phyloP scores from a whole-genome alignment of 2,329 filamentous ascomycete genomes.

The Aureobasidium melanogenum region DNA sequence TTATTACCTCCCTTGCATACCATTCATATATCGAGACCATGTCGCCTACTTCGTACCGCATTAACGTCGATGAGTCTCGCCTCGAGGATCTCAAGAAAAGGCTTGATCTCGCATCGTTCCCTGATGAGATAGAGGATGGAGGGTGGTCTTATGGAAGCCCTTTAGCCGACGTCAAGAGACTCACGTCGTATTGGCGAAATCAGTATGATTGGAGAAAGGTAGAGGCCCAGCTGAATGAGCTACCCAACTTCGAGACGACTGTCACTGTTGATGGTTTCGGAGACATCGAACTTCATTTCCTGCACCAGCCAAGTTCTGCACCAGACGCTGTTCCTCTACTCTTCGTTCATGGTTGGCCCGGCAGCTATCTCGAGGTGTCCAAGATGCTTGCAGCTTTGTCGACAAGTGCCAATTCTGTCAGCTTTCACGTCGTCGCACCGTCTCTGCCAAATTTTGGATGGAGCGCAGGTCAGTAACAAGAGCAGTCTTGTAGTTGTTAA shows the following conservation, averaged over 20 bases:
- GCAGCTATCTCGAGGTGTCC: conserved; percentile 57
- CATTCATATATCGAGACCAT: not conserved
- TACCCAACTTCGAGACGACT: conserved; percentile 50
- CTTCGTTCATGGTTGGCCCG: conserved; percentile 63
- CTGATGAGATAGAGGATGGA: conserved; percentile 45
- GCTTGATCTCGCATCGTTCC: conserved; percentile 45
- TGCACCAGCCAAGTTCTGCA: conserved; percentile 48
- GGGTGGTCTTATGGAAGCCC: conserved; percentile 53
- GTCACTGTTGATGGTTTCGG: conserved; percentile 52
- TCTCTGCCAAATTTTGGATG: conserved; percentile 51
- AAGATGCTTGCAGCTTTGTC: conserved; percentile 49
- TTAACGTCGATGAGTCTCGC: conserved; percentile 43
- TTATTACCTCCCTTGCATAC: not conserved
- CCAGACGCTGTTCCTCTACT: conserved; percentile 52
- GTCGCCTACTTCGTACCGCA: conserved; percentile 32
- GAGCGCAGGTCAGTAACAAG: conserved; percentile 22
- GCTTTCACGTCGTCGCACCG: conserved; percentile 46
- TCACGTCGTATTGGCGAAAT: conserved; percentile 49
- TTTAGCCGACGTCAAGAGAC: conserved; percentile 49
- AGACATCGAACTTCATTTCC: conserved; percentile 53
- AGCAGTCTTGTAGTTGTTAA: not conserved
- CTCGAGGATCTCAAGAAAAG: conserved; percentile 48
- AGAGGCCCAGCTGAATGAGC: conserved; percentile 50
- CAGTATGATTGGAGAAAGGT: conserved; percentile 52
- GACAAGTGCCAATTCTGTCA: conserved; percentile 29